Conservation (phyloP, 176 grass and related monocot genomes). For the Melocanna baccifera region DNA sequence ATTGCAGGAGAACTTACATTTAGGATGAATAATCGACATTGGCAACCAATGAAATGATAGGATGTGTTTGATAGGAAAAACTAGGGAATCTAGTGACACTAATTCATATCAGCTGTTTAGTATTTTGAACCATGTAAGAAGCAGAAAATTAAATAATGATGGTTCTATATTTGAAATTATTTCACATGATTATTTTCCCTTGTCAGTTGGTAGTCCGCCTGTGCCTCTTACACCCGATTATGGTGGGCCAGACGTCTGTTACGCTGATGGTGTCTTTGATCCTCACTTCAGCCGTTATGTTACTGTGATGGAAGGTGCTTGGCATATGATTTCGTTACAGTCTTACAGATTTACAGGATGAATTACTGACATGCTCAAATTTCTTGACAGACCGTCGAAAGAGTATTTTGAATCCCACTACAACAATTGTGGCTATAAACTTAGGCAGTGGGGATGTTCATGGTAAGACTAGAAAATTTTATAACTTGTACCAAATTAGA, state of each 20-base stretch:
- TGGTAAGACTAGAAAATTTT: conserved; percentile 49
- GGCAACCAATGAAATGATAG: not conserved
- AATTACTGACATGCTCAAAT: conserved; percentile 27
- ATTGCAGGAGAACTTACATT: not conserved
- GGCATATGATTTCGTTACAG: conserved; percentile 9
- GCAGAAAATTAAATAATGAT: not conserved
- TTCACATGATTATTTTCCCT: conserved; percentile 19
- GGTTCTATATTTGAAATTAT: conserved; percentile 1
- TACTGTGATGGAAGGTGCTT: conserved; percentile 85
- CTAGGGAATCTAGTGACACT: not conserved
- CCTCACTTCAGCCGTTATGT: conserved; percentile 79
- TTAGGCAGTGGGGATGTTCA: conserved; percentile 36
- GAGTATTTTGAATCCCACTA: conserved; percentile 70
- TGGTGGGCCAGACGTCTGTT: conserved; percentile 59
- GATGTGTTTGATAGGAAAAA: conserved; percentile 2
- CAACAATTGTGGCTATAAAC: conserved; percentile 60
- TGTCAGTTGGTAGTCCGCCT: conserved; percentile 49
- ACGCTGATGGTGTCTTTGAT: conserved; percentile 94
- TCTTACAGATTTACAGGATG: not conserved
- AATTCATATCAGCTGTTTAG: not conserved
- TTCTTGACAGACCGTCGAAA: conserved; percentile 61
- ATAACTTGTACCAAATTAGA: conserved; percentile 1
- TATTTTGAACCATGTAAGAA: not conserved
- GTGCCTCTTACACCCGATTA: conserved; percentile 85
- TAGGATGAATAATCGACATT: not conserved